These are phyloP conservation scores for Phialemonium atrogriseum DNA, from an alignment of 2,329 filamentous ascomycete genomes.

Conservation along the genomic window DNA sequence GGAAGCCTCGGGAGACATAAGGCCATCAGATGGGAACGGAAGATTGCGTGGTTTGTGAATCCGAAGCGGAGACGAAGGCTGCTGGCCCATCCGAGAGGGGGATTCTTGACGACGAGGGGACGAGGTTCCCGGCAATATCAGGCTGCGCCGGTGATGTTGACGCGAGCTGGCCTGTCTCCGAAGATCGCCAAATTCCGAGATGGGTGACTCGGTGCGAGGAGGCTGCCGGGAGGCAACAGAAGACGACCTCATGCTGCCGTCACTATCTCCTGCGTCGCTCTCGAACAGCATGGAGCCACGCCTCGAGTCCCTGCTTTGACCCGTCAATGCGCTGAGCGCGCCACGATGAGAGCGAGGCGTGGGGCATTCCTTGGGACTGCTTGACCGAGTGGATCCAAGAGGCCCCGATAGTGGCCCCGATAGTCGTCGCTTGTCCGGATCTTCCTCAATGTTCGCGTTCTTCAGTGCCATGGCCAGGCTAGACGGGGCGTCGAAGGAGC, in stretches of 20 bases:
- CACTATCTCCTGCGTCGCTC: conserved; percentile 77
- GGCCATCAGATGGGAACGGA: conserved; percentile 49
- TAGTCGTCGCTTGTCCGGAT: conserved; percentile 28
- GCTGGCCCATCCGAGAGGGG: conserved; percentile 63
- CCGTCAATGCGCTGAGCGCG: conserved; percentile 45
- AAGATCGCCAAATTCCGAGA: conserved; percentile 73
- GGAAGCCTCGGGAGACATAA: conserved; percentile 82
- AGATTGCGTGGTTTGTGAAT: conserved; percentile 71
- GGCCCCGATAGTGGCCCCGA: conserved; percentile 59
- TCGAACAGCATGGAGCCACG: conserved; percentile 74
- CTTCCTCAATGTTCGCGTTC: conserved; percentile 31
- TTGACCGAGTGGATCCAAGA: conserved; percentile 84
- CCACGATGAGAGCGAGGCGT: conserved; percentile 79
- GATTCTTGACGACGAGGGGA: conserved; percentile 84
- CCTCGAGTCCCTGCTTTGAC: conserved; percentile 56
- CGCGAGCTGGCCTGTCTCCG: conserved; percentile 69
- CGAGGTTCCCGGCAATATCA: conserved; percentile 70
- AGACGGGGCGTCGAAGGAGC: conserved; percentile 50
- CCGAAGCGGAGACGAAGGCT: conserved; percentile 78
- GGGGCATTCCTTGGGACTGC: conserved; percentile 81
- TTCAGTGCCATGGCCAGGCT: conserved; percentile 47
- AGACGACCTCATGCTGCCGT: conserved; percentile 76
- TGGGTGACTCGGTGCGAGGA: conserved; percentile 77
- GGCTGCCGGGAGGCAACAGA: conserved; percentile 62
- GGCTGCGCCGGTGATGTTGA: conserved; percentile 78